Percentiles rank a stretch among this genome's conserved stretches.
phyloP scores from a whole-genome alignment of 768 basidiomycete species.

The Podaxis pistillaris region DNA sequence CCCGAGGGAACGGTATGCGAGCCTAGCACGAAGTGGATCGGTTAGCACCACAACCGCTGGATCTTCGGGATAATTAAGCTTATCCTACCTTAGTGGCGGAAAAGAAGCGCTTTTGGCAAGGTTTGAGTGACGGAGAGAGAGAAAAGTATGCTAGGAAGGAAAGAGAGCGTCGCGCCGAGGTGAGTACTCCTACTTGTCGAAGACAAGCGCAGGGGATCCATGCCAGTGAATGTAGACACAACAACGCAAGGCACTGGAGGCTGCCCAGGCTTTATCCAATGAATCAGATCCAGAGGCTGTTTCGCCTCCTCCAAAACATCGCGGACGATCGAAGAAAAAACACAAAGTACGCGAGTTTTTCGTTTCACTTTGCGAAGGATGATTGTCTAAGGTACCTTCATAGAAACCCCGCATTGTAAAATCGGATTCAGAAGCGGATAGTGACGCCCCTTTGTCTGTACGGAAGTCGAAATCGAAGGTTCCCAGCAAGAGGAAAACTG shows the following conservation, averaged over 20 bases:
- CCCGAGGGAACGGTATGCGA: conserved; percentile 38
- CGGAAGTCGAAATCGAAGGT: conserved; percentile 3
- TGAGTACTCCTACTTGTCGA: neutral
- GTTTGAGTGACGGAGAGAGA: conserved; percentile 22
- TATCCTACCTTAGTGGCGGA: conserved; percentile 30
- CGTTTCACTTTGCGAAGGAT: neutral
- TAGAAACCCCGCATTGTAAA: neutral
- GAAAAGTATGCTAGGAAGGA: conserved; percentile 16
- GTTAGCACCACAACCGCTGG: conserved; percentile 32
- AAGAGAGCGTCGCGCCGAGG: conserved; percentile 15
- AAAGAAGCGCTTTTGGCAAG: conserved; percentile 34
- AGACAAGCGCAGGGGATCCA: neutral
- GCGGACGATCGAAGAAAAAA: neutral
- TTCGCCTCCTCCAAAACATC: neutral
- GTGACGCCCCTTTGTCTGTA: conserved; percentile 10
- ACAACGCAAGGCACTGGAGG: conserved; percentile 5
- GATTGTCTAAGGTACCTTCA: neutral
- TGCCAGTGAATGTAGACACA: neutral
- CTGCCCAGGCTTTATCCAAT: neutral
- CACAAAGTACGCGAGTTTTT: neutral
- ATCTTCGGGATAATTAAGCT: neutral
- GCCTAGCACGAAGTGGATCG: conserved; percentile 57
- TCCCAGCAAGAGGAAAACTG: neutral
- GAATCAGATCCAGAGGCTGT: neutral
- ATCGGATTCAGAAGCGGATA: conserved; percentile 6